phyloP scores from a whole-genome alignment of 495 filamentous ascomycete genomes.

The Podospora bellae-mahoneyi region DNA sequence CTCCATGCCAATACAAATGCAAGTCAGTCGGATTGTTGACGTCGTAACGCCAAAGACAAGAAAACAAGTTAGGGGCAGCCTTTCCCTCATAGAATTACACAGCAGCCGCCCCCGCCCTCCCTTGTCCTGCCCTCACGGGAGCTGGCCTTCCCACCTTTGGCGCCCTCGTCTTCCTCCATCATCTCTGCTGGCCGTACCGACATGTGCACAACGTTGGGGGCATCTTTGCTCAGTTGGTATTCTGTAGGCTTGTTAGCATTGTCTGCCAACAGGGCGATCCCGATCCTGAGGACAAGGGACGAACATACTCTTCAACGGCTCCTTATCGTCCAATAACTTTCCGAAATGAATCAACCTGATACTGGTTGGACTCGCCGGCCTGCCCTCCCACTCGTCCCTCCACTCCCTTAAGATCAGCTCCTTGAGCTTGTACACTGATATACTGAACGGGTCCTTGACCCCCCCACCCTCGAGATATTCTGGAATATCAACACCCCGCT shows the following conservation, averaged over 20 bases:
- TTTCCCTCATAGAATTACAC: constrained; percentile 63
- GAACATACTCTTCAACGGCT: constrained; percentile 56
- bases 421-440: constrained; percentile 88
- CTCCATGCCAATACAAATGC: not conserved
- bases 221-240: constrained; percentile 67
- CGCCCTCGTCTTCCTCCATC: constrained; percentile 75
- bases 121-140: constrained; percentile 56
- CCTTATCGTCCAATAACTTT: constrained; percentile 81
- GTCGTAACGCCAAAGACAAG: not conserved
- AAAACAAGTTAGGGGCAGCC: not conserved
- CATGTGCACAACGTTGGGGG: constrained; percentile 87
- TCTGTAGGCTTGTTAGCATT: constrained; percentile 48
- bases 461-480: constrained; percentile 48
- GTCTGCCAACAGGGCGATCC: not conserved
- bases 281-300: not conserved
- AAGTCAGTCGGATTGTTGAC: not conserved
- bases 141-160: constrained; percentile 65
- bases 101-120: constrained; percentile 69
- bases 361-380: constrained; percentile 74
- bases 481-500: constrained; percentile 70
- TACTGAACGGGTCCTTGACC: constrained; percentile 72
- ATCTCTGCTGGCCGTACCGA: constrained; percentile 85
- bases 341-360: constrained; percentile 89
- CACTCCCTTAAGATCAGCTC: constrained; percentile 89
- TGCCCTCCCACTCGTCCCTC: constrained; percentile 84